These are phyloP conservation scores for Colletotrichum gigasporum DNA, from an alignment of 2,329 filamentous ascomycete species.

Conservation along the genomic window DNA sequence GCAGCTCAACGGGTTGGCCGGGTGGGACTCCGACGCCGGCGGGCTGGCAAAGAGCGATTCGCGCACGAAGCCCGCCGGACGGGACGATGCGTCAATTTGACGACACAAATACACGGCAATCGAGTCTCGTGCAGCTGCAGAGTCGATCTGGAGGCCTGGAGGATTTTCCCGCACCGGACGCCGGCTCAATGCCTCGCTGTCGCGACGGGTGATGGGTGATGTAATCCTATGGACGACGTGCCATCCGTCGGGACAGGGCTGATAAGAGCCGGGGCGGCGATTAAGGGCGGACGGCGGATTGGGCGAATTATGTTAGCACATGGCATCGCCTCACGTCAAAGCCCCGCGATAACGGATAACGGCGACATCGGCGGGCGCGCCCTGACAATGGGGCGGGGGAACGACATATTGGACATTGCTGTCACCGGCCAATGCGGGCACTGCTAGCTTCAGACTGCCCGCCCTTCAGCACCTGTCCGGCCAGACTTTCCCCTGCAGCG, in stretches of 20 bases:
- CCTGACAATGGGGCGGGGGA: not conserved
- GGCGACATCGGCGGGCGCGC: constrained; percentile 29
- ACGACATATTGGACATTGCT: not conserved
- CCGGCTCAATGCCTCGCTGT: constrained; percentile 13
- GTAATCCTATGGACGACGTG: no score
- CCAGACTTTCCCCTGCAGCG: constrained; percentile 21
- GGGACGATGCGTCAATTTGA: constrained; percentile 16
- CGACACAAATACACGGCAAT: not conserved
- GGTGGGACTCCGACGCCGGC: constrained; percentile 23
- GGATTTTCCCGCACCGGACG: not conserved
- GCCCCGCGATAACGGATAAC: constrained; percentile 30
- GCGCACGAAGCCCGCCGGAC: not conserved
- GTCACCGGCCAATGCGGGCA: no score
- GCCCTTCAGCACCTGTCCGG: not conserved
- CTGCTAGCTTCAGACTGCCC: no score
- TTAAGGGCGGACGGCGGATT: not conserved
- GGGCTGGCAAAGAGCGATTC: not conserved
- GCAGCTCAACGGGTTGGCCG: not conserved
- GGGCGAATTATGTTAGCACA: constrained; percentile 16
- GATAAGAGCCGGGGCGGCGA: constrained; percentile 17
- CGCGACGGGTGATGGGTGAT: no score
- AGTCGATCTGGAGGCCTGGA: not conserved
- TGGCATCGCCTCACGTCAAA: constrained; percentile 6
- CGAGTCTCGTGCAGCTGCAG: not conserved
- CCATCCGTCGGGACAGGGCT: constrained; percentile 26